phyloP scores from a whole-genome alignment of 2,329 filamentous ascomycete genomes.

The Penicillium corylophilum region DNA sequence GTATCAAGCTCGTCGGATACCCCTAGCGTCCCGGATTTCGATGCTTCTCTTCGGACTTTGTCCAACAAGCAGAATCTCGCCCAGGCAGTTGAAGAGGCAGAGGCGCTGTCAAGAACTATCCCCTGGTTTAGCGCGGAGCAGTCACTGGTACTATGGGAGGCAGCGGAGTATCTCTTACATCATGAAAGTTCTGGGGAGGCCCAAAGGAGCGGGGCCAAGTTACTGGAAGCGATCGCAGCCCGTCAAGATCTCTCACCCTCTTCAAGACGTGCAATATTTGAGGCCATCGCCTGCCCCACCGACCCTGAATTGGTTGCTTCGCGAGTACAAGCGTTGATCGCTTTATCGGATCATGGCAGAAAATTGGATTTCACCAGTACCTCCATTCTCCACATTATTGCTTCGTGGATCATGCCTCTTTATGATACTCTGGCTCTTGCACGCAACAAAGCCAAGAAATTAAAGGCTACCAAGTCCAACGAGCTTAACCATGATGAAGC shows the following conservation, averaged over 20 bases:
- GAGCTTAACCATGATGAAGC: slow-evolving; percentile 35
- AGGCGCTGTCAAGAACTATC: slow-evolving; percentile 32
- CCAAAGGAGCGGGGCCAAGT: slow-evolving; percentile 33
- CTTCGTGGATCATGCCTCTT: slow-evolving; percentile 40
- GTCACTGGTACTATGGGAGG: slow-evolving; percentile 41
- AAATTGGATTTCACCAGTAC: slow-evolving; percentile 42
- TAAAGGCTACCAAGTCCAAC: slow-evolving; percentile 33
- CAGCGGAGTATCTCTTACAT: slow-evolving; percentile 38
- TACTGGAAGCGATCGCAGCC: slow-evolving; percentile 38
- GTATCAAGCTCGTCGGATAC: slow-evolving; percentile 41
- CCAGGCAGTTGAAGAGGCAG: slow-evolving; percentile 42
- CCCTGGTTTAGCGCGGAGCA: slow-evolving; percentile 42
- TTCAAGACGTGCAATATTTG: slow-evolving; percentile 35
- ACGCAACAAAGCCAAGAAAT: slow-evolving; percentile 40
- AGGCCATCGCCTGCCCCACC: slow-evolving; percentile 35
- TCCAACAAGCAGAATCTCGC: slow-evolving; percentile 34
- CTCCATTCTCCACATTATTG: slow-evolving; percentile 41
- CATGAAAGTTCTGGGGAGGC: slow-evolving; percentile 37
- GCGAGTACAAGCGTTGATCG: slow-evolving; percentile 40
- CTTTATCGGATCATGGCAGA: slow-evolving; percentile 44
- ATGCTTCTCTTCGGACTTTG: slow-evolving; percentile 36
- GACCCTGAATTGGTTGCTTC: slow-evolving; percentile 39
- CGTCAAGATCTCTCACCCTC: slow-evolving; percentile 41
- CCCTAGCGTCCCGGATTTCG: slow-evolving; percentile 38
- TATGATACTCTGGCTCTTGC: slow-evolving; percentile 37